A percentile compares a stretch with the other conserved stretches of the same genome.
Conservation (phyloP, 2,329 filamentous ascomycete genomes). For the Penicillium sp. region DNA sequence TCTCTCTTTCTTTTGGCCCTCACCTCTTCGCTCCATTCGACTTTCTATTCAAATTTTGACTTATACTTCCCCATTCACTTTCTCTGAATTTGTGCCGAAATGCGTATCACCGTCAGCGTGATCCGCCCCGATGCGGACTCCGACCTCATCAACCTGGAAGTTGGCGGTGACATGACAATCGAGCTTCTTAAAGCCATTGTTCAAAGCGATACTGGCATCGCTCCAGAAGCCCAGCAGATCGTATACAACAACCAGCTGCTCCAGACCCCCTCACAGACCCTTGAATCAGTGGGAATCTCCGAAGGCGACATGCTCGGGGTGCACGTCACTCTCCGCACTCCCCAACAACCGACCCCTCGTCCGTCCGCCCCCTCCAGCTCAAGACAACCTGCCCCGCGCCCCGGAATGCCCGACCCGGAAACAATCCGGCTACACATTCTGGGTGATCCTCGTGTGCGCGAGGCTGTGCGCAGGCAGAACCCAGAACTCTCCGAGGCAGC, state of each 20-base stretch:
- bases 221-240: slow-evolving; percentile 73
- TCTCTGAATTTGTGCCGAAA: background rate
- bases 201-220: slow-evolving; percentile 76
- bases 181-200: slow-evolving; percentile 85
- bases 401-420: slow-evolving; percentile 65
- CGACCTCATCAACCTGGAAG: slow-evolving; percentile 78
- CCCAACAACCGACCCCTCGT: slow-evolving; percentile 31
- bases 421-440: slow-evolving; percentile 79
- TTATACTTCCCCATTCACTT: background rate
- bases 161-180: slow-evolving; percentile 79
- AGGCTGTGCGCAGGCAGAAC: slow-evolving; percentile 69
- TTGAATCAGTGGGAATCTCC: slow-evolving; percentile 75
- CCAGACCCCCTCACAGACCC: slow-evolving; percentile 73
- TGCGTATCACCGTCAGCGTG: slow-evolving; percentile 86
- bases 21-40: background rate
- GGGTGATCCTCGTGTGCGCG: slow-evolving; percentile 71
- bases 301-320: slow-evolving; percentile 93
- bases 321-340: slow-evolving; percentile 58
- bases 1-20: background rate
- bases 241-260: slow-evolving; percentile 88
- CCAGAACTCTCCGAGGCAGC: slow-evolving; percentile 76
- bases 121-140: slow-evolving; percentile 72
- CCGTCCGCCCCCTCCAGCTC: slow-evolving; percentile 30
- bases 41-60: background rate
- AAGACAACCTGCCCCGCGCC: slow-evolving; percentile 31